Conservation (phyloP, 1,284 basidiomycete genomes). For the Rhodotorula sp. region DNA sequence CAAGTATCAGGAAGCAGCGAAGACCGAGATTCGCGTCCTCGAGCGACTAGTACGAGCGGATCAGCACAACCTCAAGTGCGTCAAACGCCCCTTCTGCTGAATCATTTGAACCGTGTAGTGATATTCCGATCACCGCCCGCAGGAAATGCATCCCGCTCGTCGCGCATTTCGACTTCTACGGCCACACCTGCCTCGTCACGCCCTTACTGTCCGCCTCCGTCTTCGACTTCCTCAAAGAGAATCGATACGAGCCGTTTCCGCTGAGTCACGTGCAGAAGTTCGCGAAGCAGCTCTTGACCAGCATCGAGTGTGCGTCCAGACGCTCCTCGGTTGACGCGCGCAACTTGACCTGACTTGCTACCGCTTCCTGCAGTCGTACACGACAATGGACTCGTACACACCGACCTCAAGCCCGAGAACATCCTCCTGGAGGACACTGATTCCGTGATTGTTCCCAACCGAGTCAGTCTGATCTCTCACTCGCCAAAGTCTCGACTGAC, state of each 20-base stretch:
- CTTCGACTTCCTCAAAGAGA: conserved; percentile 98
- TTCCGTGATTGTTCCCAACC: conserved; percentile 3
- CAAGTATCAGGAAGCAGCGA: conserved; percentile 97
- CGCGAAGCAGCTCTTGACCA: conserved; percentile 84
- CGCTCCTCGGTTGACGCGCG: neutral
- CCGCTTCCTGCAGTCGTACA: conserved; percentile 68
- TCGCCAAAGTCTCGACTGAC: neutral
- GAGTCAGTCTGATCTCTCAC: conserved; percentile 1
- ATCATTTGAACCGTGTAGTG: neutral
- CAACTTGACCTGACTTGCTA: neutral
- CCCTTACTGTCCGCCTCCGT: conserved; percentile 96
- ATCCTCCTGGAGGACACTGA: conserved; percentile 76
- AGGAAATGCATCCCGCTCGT: conserved; percentile 98
- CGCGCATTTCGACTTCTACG: conserved; percentile 92
- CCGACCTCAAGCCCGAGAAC: conserved; percentile 98
- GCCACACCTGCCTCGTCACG: conserved; percentile 97
- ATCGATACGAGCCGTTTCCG: conserved; percentile 94
- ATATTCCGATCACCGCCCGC: neutral
- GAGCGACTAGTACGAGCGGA: conserved; percentile 77
- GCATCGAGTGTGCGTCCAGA: conserved; percentile 78
- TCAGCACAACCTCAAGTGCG: conserved; percentile 60
- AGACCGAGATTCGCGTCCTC: conserved; percentile 95
- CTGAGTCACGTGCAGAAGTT: conserved; percentile 94
- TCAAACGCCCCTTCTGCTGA: no score
- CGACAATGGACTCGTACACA: conserved; percentile 87